Evolutionary conservation across 805 yeast species (phyloP), one percentile per base, ranked within the genome.

Genomic region (Candida endomychidarum): DNA sequence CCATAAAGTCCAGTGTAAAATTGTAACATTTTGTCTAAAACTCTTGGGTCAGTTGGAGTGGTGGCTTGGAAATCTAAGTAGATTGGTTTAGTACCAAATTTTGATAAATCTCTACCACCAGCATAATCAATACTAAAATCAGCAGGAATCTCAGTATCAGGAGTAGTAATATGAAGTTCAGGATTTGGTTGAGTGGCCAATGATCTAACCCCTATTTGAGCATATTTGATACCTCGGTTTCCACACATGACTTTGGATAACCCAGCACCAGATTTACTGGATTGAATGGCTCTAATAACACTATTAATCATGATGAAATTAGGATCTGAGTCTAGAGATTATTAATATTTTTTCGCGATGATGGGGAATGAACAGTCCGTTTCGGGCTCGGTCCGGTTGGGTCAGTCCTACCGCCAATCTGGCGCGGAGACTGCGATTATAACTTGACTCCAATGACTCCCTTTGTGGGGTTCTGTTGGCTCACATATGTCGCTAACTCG

Each of bases 31-130:
- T 80, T 83, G 58, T 87, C 96, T 51, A 93, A 66, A 8, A 93
- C 99, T 41, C 99, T 75, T 22, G 99, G 99, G 59, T 93, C 99
- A 1, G 93, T 86, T 19, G 98, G 99, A 0, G 99, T 91, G 0
- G 99, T 93, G 21, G 99, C 98, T 67, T 93, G 99, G 77, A 90
- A 90, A 56, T 93, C 99, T 56, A 93, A 68, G 64, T 93, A 93
- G 47, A 93, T 93, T 8, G 99, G 99, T 52, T 97, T 77, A 8
- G 84, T 72, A 38, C 93, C 95, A 52, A 68, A 65, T 32, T 63
- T 45, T 20, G 70, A 59, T 20, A 66, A 69, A 52, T 74, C 78
- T 45, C 80, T 61, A 25, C 62, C 50, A 27, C 77, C 73, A 35
- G 57, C 67, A 43, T 78, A 57, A 3, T 72, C 54, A 28, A 77